Evolutionary conservation across 2,329 filamentous ascomycete species (phyloP), one percentile per base, ranked within the genome.

Genomic region (Trichoderma arundinaceum): DNA sequence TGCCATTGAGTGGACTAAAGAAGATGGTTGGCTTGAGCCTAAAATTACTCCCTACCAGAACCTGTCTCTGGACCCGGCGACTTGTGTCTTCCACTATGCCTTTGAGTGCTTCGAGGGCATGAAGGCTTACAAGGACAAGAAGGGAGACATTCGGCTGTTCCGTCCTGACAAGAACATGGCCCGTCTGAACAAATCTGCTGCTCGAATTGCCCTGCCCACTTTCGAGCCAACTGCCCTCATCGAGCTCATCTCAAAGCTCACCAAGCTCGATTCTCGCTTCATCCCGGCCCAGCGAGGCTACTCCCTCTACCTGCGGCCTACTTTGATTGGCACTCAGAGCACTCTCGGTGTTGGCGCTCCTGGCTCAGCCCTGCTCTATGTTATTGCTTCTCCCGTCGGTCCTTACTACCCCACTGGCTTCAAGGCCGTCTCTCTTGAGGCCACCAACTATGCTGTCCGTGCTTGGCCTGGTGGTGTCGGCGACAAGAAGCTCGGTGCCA

Each of bases 61-160:
- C 81, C 91, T 99, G 72, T 94, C 92, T 52, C 90, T 99, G 73
- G 95, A 98, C 78, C 95, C 95, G 32, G 92, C 95, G 49, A 95
- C 92, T 39, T 98, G 94, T 81, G 95, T 98, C 69, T 94, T 99
- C 81, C 95, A 99, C 86, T 99, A 99, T 80, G 95, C 92, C 56
- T 98, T 98, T 76, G 92, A 96, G 79, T 95, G 91, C 78, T 99
- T 99, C 80, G 95, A 99, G 83, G 95, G 95, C 72, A 97, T 98
- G 93, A 99, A 99, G 84, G 95, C 95, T 67, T 99, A 99, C 86
- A 96, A 94, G 80, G 92, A 96, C 81, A 87, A 85, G 73, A 77
- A 87, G 49, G 92, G 92, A 72, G 82, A 88, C 67, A 87, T 97
- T 71, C 89, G 94, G 64, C 84, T 99, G 63, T 99, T 99, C 86